A percentile compares a stretch with the other conserved stretches of the same genome.
Evolutionary conservation across 805 yeast species (phyloP).

Genomic region (Saccharomycopsis sp.): DNA sequence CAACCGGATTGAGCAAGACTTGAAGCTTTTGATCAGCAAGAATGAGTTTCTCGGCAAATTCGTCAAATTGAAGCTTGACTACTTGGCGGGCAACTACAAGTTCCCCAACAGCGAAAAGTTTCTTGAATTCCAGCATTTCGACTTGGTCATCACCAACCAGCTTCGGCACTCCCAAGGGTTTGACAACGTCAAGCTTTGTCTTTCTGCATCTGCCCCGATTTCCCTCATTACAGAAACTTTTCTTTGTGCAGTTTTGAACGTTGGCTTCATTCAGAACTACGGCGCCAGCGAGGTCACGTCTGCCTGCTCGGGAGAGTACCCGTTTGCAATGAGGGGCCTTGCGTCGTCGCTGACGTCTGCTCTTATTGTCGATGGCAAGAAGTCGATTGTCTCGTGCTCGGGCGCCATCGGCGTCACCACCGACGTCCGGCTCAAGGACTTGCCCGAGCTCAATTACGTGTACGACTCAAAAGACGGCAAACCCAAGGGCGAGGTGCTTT

Average conservation of each 20-base stretch:
- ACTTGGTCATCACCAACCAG: slow-evolving; percentile 28
- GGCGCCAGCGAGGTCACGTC: slow-evolving; percentile 54
- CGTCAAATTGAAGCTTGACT: slow-evolving; percentile 23
- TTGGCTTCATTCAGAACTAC: slow-evolving; percentile 44
- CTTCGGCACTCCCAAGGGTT: slow-evolving; percentile 32
- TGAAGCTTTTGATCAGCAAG: slow-evolving; percentile 29
- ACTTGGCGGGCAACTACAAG: not conserved
- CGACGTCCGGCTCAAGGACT: slow-evolving; percentile 44
- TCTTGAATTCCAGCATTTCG: slow-evolving; percentile 28
- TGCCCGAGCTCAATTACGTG: slow-evolving; percentile 42
- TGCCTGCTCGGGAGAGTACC: slow-evolving; percentile 32
- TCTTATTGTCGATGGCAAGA: slow-evolving; percentile 27
- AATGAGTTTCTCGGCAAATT: slow-evolving; percentile 33
- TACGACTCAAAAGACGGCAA: slow-evolving; percentile 26
- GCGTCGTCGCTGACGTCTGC: too few relatives aligned
- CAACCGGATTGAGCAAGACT: slow-evolving; percentile 36
- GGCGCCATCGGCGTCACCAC: slow-evolving; percentile 41
- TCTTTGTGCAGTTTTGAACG: slow-evolving; percentile 41
- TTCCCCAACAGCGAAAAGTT: slow-evolving; percentile 11
- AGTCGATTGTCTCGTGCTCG: slow-evolving; percentile 27
- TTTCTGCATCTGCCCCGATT: slow-evolving; percentile 54
- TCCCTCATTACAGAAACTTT: slow-evolving; percentile 45
- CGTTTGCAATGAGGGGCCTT: slow-evolving; percentile 22
- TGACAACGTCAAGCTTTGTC: slow-evolving; percentile 28
- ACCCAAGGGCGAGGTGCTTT: slow-evolving; percentile 40